Percentiles rank a stretch among this genome's conserved stretches.
Evolutionary conservation across 495 filamentous ascomycete genomes (phyloP).

Genomic region (Aspergillus saccharolyticus): DNA sequence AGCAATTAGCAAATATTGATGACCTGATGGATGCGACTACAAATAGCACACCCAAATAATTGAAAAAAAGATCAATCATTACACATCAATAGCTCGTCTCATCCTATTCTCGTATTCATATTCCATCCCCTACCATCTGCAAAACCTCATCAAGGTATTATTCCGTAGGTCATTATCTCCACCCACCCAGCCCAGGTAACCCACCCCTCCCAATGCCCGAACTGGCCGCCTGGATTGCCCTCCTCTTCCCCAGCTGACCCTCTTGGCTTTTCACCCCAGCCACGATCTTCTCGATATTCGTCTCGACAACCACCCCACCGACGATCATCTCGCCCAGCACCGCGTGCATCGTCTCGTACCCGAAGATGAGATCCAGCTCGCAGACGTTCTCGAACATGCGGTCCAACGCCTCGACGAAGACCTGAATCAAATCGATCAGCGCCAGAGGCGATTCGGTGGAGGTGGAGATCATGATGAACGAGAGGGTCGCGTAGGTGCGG

Average conservation of each 20-base stretch:
- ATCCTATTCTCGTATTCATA: background rate
- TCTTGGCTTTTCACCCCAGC: constrained; percentile 77
- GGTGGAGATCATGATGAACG: constrained; percentile 98
- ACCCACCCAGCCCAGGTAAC: constrained; percentile 38
- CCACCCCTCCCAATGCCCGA: constrained; percentile 34
- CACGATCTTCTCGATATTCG: constrained; percentile 80
- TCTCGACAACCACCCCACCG: constrained; percentile 93
- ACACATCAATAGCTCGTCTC: background rate
- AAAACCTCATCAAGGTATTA: no score
- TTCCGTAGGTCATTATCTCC: constrained; percentile 26
- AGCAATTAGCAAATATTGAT: no score
- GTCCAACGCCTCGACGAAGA: constrained; percentile 94
- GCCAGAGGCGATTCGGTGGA: constrained; percentile 94
- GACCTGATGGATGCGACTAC: background rate
- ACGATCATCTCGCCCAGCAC: constrained; percentile 91
- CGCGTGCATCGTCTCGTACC: constrained; percentile 94
- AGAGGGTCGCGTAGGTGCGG: constrained; percentile 95
- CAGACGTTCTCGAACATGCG: constrained; percentile 96
- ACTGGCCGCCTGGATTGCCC: constrained; percentile 42
- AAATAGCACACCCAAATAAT: background rate
- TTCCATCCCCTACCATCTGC: background rate
- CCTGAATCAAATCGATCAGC: constrained; percentile 92
- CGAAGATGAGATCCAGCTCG: constrained; percentile 97
- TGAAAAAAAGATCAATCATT: background rate
- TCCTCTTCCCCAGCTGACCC: constrained; percentile 70